phyloP scores from a whole-genome alignment of 495 filamentous ascomycete genomes.

The Neurospora sp. region DNA sequence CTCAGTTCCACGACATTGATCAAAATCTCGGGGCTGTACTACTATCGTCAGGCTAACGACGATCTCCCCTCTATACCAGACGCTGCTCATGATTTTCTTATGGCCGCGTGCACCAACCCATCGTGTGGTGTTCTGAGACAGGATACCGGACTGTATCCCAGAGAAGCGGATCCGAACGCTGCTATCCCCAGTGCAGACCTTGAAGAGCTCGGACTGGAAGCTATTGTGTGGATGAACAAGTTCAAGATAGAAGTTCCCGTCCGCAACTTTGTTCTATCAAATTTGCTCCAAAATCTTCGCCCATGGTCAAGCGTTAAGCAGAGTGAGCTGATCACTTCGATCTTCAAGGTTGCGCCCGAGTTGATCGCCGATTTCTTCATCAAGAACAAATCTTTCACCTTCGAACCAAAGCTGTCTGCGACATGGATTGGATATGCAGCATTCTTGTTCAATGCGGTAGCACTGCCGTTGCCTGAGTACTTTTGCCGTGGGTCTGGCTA shows the following conservation, averaged over 20 bases:
- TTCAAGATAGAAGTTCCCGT: constrained; percentile 58
- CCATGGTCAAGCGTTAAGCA: constrained; percentile 76
- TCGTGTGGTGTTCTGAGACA: constrained; percentile 58
- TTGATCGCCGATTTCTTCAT: constrained; percentile 77
- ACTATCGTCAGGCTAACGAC: constrained; percentile 35
- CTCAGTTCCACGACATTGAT: constrained; percentile 61
- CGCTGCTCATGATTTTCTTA: constrained; percentile 59
- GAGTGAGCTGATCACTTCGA: constrained; percentile 65
- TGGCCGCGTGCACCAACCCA: constrained; percentile 61
- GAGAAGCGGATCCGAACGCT: constrained; percentile 49
- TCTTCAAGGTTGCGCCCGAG: constrained; percentile 75
- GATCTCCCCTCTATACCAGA: constrained; percentile 40
- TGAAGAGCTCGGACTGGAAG: constrained; percentile 62
- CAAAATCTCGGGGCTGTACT: constrained; percentile 61
- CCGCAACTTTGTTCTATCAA: constrained; percentile 61
- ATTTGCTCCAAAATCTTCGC: constrained; percentile 68
- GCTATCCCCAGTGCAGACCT: constrained; percentile 24
- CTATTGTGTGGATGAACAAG: constrained; percentile 54
- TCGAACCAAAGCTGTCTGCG: constrained; percentile 81
- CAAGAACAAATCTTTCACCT: constrained; percentile 66
- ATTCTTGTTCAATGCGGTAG: constrained; percentile 69
- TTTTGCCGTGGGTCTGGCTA: constrained; percentile 49
- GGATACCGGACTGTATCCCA: constrained; percentile 63
- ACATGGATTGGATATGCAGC: constrained; percentile 92
- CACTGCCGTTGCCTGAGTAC: constrained; percentile 58